Evolutionary conservation across 2,329 filamentous ascomycete genomes (phyloP).

Genomic region (Chaetothyriales sp.): DNA sequence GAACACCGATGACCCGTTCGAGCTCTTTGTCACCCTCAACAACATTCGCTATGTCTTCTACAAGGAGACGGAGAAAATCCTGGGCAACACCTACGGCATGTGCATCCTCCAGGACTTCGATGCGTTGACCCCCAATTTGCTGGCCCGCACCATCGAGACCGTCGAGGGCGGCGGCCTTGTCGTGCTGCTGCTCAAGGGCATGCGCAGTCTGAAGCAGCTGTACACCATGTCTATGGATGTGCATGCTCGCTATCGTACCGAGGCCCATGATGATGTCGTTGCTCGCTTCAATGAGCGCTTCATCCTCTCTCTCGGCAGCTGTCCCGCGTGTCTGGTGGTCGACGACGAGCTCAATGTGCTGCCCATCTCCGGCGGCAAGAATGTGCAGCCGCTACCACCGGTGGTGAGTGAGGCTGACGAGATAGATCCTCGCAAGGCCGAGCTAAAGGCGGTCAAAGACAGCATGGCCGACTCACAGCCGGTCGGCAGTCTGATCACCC

Average conservation of each 20-base stretch:
- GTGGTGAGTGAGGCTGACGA: slow-evolving; percentile 59
- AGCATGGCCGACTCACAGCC: slow-evolving; percentile 71
- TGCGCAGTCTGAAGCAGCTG: slow-evolving; percentile 92
- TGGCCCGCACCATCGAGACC: slow-evolving; percentile 89
- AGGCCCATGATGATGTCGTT: slow-evolving; percentile 87
- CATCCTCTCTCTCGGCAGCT: slow-evolving; percentile 85
- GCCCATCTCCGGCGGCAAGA: slow-evolving; percentile 89
- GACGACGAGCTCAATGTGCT: slow-evolving; percentile 96
- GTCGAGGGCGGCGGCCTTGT: slow-evolving; percentile 93
- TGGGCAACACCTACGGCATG: slow-evolving; percentile 97
- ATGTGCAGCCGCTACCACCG: slow-evolving; percentile 66
- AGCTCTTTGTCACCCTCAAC: slow-evolving; percentile 89
- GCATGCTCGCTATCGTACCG: slow-evolving; percentile 87
- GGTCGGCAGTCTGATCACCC: slow-evolving; percentile 64
- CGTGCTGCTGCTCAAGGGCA: slow-evolving; percentile 79
- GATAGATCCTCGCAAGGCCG: slow-evolving; percentile 52
- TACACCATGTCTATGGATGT: slow-evolving; percentile 97
- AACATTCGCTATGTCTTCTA: slow-evolving; percentile 99
- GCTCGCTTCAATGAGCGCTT: slow-evolving; percentile 97
- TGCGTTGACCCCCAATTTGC: slow-evolving; percentile 88
- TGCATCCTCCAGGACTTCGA: slow-evolving; percentile 97
- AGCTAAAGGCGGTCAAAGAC: slow-evolving; percentile 78
- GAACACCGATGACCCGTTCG: slow-evolving; percentile 88
- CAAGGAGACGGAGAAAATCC: slow-evolving; percentile 97
- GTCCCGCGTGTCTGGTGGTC: slow-evolving; percentile 84